Base-by-base conservation (phyloP, 2,329 filamentous ascomycete genomes). In the Aspergillus ochraceus region DNA sequence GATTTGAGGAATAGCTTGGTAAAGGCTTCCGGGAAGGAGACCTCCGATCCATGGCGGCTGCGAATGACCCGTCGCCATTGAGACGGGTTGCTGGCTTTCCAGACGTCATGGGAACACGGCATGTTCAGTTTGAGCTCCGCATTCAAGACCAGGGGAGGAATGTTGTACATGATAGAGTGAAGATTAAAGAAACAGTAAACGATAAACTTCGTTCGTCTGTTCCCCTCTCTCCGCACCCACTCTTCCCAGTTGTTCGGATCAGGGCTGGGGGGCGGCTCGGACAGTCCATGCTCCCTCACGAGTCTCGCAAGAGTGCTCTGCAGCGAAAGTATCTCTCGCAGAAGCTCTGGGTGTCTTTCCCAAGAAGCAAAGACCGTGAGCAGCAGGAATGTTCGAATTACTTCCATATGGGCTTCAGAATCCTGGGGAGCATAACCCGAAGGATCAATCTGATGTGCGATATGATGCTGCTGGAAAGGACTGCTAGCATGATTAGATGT, bases 151-250 rank as follows among this genome's bases (percentile, higher is more conserved):
- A 85, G 74, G 0, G 85, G 84, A 29, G 84, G 83, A 14, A 86
- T 83, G 68, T 86, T 84, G 74, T 86, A 87, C 65, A 85, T 85
- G 56, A 87, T 84, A 36, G 81, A 84, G 62, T 87, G 85, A 2
- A 87, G 76, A 65, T 86, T 86, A 60, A 84, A 84, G 64, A 86
- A 80, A 70, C 83, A 80, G 70, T 85, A 82, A 60, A 85, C 81
- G 60, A 84, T 81, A 55, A 84, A 76, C 67, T 86, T 84, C 20
- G 83, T 86, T 57, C 83, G 78, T 64, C 80, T 79, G 58, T 79
- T 80, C 2, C 80, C 80, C 71, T 86, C 84, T 54, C 77, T 75
- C n/a, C 76, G 75, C 20, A 82, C 71, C 84, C 84, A 86, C 20
- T 83, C 79, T 60, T 78, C 72, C 82, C 82, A 84, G 22, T 72